Base-by-base conservation (phyloP, 2,329 filamentous ascomycete genomes). In the Fusarium sp. region DNA sequence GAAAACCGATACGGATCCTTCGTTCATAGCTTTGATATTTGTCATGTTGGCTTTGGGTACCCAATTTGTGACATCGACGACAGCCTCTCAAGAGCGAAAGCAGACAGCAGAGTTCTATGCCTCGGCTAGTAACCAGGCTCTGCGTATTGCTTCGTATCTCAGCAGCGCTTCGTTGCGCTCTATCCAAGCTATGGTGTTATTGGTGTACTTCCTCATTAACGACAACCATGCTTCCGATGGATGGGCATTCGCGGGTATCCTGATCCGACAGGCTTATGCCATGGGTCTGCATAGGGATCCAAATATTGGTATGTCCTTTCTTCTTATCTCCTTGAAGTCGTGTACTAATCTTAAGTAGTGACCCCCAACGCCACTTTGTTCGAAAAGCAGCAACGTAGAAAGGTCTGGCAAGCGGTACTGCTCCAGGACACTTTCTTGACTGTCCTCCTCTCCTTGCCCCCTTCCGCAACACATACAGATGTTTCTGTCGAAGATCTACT, bases 141-240 rank as follows among this genome's bases (percentile, higher is more conserved):
- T 95, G 42, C 86, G 91, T 4, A 86, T 94, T 73, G 90, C 88
- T 56, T 93, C 90, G 0, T 95, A 94, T 71, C 83, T 94, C 4
- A 94, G 91, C 76, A 88, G 88, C 43, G 90, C 91, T 3, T 92
- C 90, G 0, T 83, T 93, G 48, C 83, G 88, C 23, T 91, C 91
- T 2, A 88, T 94, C 30, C 91, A 93, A 76, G 88, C 92, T 43
- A 94, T 94, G 91, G 89, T 94, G 1, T 79, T 95, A 56, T 88
- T 94, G 60, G 89, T 89, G 0, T 94, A 94, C 74, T 95, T 95
- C 70, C 82, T 95, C 34, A 94, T 94, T 81, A 95, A 95, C 72
- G 91, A 95, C 76, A 94, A 94, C 71, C 91, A 94, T 71, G 91
- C 91, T 6, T 92, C 90, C 0, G 92, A 95, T 74, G 92, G 91